Evolutionary conservation across 78 protist species (phyloP).

Genomic region (Emiliania huxleyi): DNA sequence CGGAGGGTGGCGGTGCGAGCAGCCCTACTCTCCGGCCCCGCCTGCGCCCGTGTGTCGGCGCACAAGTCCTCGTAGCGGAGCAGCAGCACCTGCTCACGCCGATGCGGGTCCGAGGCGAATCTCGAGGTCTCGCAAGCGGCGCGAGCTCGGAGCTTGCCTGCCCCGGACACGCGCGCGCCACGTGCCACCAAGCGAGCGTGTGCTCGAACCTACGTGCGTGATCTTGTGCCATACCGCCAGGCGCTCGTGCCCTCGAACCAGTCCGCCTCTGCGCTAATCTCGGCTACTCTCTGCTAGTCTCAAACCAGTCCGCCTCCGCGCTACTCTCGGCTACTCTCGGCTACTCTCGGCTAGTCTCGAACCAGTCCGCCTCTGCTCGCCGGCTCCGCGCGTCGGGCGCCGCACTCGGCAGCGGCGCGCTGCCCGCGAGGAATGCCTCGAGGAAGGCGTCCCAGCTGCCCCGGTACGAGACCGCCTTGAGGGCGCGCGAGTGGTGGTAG

Average conservation of each 20-base stretch:
- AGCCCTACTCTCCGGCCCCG: no score
- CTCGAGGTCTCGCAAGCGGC: background rate
- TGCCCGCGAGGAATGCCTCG: background rate
- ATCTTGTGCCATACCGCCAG: no score
- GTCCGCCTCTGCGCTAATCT: no score
- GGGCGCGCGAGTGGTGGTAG: background rate
- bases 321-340: no score
- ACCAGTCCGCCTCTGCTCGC: background rate
- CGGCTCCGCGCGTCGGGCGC: background rate
- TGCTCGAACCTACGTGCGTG: background rate
- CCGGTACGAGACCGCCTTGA: background rate
- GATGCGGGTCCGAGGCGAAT: no score
- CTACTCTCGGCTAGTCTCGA: no score
- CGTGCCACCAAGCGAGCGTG: background rate
- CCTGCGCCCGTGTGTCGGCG: background rate
- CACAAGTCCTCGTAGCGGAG: background rate
- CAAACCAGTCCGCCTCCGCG: no score
- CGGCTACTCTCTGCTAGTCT: no score
- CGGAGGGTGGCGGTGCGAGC: no score
- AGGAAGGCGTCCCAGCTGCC: background rate
- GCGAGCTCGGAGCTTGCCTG: background rate
- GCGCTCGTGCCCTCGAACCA: no score
- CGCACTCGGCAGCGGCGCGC: background rate
- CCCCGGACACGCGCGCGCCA: background rate
- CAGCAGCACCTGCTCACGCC: background rate